Conservation (phyloP, 2,329 filamentous ascomycete species). For the Lachnellula hyalina region DNA sequence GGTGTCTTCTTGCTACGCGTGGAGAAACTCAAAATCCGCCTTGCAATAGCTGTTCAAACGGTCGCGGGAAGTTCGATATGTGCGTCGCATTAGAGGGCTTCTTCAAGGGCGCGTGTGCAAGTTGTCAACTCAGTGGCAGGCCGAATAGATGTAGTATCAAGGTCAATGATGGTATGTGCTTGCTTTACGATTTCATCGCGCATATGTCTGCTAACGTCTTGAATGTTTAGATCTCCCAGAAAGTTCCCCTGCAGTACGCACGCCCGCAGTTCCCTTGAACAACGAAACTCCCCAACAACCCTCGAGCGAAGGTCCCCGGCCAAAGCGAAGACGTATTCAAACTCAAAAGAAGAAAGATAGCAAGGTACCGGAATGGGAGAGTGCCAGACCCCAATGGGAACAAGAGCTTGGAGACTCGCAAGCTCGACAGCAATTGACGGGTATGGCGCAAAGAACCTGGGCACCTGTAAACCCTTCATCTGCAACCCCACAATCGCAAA, state of each 20-base stretch:
- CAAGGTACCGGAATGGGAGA: slow-evolving; percentile 24
- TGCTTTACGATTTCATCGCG: neutral
- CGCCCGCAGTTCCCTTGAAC: slow-evolving; percentile 7
- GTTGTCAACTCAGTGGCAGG: slow-evolving; percentile 29
- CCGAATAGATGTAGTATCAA: slow-evolving; percentile 31
- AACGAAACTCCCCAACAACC: slow-evolving; percentile 4
- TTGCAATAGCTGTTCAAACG: slow-evolving; percentile 29
- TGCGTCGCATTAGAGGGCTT: slow-evolving; percentile 31
- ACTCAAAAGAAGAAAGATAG: slow-evolving; percentile 1
- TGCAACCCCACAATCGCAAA: neutral
- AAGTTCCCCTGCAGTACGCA: slow-evolving; percentile 15
- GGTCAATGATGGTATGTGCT: slow-evolving; percentile 26
- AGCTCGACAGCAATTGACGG: slow-evolving; percentile 20
- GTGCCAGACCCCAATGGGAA: slow-evolving; percentile 26
- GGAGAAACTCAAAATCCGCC: slow-evolving; percentile 24
- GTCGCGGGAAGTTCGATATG: slow-evolving; percentile 28
- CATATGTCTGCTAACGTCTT: neutral
- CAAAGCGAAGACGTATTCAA: slow-evolving; percentile 21
- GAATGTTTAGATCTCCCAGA: slow-evolving; percentile 5
- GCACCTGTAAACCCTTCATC: slow-evolving; percentile 22
- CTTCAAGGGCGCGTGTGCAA: slow-evolving; percentile 32
- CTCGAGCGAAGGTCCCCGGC: slow-evolving; percentile 8
- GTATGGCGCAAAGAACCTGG: slow-evolving; percentile 22
- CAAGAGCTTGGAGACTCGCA: slow-evolving; percentile 23
- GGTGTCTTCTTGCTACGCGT: slow-evolving; percentile 29